These are phyloP conservation scores for Apiotrichum laibachii DNA, from an alignment of 1,284 basidiomycete genomes.

Conservation along the genomic window DNA sequence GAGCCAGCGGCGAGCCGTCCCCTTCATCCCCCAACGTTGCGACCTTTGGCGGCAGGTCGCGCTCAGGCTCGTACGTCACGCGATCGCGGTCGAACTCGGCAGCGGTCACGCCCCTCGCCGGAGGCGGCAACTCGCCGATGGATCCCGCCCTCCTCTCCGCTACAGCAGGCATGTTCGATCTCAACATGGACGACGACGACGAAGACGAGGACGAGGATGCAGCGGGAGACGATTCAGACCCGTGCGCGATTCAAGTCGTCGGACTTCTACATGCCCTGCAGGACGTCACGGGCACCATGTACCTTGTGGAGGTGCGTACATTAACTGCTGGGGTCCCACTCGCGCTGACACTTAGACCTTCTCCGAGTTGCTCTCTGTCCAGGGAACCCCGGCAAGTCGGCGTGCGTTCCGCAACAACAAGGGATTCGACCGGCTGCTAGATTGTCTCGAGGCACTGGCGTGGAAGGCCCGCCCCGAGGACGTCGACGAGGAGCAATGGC, in stretches of 20 bases:
- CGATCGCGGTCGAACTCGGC: slow-evolving; percentile 4
- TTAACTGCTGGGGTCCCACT: not conserved
- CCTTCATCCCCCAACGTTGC: not conserved
- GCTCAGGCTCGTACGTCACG: not conserved
- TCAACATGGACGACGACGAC: slow-evolving; percentile 5
- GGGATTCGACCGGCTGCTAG: slow-evolving; percentile 29
- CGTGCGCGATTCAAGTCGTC: slow-evolving; percentile 30
- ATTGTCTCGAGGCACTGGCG: slow-evolving; percentile 25
- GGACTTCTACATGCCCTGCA: slow-evolving; percentile 29
- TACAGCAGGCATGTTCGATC: not conserved
- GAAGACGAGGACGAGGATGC: slow-evolving; percentile 19
- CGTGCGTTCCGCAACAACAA: slow-evolving; percentile 26
- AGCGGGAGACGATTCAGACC: slow-evolving; percentile 32
- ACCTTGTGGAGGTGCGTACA: slow-evolving; percentile 38
- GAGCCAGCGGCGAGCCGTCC: not conserved
- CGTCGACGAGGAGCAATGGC: slow-evolving; percentile 30
- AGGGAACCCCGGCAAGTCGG: slow-evolving; percentile 20
- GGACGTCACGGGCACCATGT: slow-evolving; percentile 29
- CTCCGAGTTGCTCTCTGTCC: slow-evolving; percentile 37
- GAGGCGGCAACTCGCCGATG: not conserved
- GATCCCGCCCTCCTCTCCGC: slow-evolving; percentile 1
- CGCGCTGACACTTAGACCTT: slow-evolving; percentile 31
- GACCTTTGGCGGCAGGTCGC: not conserved
- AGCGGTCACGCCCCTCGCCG: not conserved
- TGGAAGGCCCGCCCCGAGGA: slow-evolving; percentile 23